These are phyloP conservation scores for Xylariaceae sp. DNA, from an alignment of 2,329 filamentous ascomycete genomes.

Conservation along the genomic window DNA sequence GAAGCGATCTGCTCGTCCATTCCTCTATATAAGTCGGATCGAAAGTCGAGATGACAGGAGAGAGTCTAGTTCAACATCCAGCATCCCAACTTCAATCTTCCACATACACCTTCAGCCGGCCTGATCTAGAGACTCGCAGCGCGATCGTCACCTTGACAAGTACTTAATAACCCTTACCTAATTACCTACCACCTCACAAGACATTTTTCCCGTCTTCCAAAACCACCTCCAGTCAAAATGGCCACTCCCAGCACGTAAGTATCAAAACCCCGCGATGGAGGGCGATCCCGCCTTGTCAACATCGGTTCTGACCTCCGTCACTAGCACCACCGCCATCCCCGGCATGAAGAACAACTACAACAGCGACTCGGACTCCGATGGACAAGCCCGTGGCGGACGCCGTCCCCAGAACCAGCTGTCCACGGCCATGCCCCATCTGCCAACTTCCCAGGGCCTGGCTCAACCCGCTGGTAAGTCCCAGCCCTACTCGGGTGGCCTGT, in stretches of 20 bases:
- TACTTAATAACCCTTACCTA: background rate
- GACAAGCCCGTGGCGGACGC: conserved; percentile 25
- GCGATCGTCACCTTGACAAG: conserved; percentile 3
- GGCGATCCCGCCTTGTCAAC: background rate
- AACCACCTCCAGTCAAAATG: conserved; percentile 21
- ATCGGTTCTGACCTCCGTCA: conserved; percentile 10
- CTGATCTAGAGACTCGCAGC: conserved; percentile 13
- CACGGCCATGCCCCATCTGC: conserved; percentile 15
- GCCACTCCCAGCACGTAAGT: conserved; percentile 23
- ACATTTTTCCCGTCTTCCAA: background rate
- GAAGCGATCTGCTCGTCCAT: background rate
- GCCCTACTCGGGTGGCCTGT: background rate
- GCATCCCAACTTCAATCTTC: conserved; percentile 11
- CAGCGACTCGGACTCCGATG: conserved; percentile 35
- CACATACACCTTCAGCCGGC: conserved; percentile 18
- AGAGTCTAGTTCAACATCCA: conserved; percentile 3
- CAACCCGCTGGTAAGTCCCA: conserved; percentile 20
- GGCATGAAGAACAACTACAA: conserved; percentile 27
- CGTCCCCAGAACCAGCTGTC: conserved; percentile 11
- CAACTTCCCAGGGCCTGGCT: conserved; percentile 20
- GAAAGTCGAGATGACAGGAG: too few species aligned
- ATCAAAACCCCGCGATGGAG: background rate
- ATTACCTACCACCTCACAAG: background rate
- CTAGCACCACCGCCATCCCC: conserved; percentile 19
- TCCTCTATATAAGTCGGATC: too few species aligned